Base-by-base conservation (phyloP, 768 basidiomycete genomes). In the Hygrocybe punicea region DNA sequence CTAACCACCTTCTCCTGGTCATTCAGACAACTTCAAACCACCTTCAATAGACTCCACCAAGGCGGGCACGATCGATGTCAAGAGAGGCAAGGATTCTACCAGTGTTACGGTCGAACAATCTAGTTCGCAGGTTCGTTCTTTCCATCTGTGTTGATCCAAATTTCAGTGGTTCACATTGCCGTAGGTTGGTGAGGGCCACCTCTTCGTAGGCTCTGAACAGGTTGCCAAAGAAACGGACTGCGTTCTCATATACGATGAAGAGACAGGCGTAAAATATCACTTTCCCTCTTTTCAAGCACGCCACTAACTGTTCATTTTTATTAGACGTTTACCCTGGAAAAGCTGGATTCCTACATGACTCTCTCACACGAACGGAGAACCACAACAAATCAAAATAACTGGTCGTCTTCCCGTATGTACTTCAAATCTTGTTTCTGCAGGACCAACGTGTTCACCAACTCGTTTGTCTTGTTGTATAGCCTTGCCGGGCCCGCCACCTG, bases 171-270 rank as follows among this genome's bases (percentile, higher is more conserved):
- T 53, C 57, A 14, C 42, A 34, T 19, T 36, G 6, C 3, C 23
- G 17, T 63, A 85, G 84, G 66, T 73, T 2, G 78, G 77, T 16
- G 83, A 87, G 57, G 77, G 67, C 11, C 78, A 84, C 62, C 63
- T 80, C 36, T 91, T 84, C 63, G 73, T 70, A 37, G 89, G 89
- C 3, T 63, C 65, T 7, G 87, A 88, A 63, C 73, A 73, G 14
- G 69, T 80, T 1, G 79, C 85, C 6, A 87, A 83, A 65, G 87
- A 90, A 46, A 78, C 78, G 62, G 87, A 91, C 51, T 93, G 90
- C 60, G 82, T 91, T 6, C 76, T 93, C 39, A 86, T 92, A 45
- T 92, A 85, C 63, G 89, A 93, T 66, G 87, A 89, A 64, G 86
- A 83, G 53, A 76, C 81, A 48, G 83, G 83, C 61, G 89, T 88